phyloP scores from a whole-genome alignment of 192 early-diverging fungal species.

The Linnemannia exigua region DNA sequence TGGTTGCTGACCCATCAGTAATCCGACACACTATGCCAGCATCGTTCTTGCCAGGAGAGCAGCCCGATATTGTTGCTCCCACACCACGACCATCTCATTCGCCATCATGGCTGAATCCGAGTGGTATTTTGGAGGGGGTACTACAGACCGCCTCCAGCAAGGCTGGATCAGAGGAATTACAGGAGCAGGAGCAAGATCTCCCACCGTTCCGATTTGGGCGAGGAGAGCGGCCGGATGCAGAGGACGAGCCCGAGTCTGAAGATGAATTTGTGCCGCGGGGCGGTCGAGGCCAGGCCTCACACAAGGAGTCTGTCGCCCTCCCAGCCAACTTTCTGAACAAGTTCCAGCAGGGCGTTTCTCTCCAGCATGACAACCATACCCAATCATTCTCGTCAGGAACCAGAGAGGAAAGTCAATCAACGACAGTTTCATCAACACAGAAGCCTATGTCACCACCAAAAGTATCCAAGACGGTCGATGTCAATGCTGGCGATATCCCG shows the following conservation, averaged over 20 bases:
- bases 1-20: constrained; percentile 12
- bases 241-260: constrained; percentile 47
- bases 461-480: neutral
- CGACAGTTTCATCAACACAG: neutral
- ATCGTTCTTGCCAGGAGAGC: constrained; percentile 27
- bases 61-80: constrained; percentile 42
- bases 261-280: constrained; percentile 31
- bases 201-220: constrained; percentile 49
- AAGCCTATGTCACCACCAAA: neutral
- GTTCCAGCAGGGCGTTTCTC: constrained; percentile 26
- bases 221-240: constrained; percentile 47
- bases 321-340: constrained; percentile 11
- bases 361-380: constrained; percentile 5
- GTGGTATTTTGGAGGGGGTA: constrained; percentile 26
- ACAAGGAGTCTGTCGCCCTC: neutral
- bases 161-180: neutral
- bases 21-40: constrained; percentile 38
- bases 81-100: constrained; percentile 50
- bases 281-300: neutral
- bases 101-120: constrained; percentile 42
- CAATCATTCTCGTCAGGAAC: neutral
- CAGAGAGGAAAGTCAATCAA: neutral
- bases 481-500: constrained; percentile 34
- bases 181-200: constrained; percentile 30
- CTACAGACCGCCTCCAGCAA: constrained; percentile 8